These are phyloP conservation scores for Cucurbita pepo DNA, from an alignment of 306 rosid genomes.

Conservation along the genomic window DNA sequence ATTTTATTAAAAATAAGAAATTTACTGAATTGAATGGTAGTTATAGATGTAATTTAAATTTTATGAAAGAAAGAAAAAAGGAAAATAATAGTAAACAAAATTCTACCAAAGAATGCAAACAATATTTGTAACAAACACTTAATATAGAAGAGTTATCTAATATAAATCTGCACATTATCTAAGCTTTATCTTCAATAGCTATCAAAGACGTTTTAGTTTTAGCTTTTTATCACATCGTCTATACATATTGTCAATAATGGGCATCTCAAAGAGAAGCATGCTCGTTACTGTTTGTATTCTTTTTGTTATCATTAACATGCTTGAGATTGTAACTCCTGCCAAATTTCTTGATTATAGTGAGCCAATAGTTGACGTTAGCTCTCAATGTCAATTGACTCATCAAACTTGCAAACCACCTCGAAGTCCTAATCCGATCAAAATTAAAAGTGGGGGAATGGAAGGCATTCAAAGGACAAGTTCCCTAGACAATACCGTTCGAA, in stretches of 20 bases:
- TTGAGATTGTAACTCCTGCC: background rate
- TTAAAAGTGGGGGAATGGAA: no score
- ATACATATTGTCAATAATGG: background rate
- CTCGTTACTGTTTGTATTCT: background rate
- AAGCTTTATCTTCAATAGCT: background rate
- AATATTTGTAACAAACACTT: background rate
- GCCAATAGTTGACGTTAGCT: background rate
- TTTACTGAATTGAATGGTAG: no score
- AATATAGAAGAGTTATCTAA: no score
- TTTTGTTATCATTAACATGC: background rate
- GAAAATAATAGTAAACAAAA: no score
- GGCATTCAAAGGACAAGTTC: background rate
- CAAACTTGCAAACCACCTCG: background rate
- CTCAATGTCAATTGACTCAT: background rate
- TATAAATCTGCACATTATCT: background rate
- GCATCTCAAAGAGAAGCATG: no score
- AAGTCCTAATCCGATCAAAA: no score
- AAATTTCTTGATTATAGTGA: background rate
- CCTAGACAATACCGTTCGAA: no score
- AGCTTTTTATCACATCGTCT: background rate
- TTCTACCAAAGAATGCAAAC: no score
- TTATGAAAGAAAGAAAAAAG: no score
- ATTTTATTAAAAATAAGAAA: no score
- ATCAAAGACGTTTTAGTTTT: background rate
- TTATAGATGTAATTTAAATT: no score